Evolutionary conservation across 2,329 filamentous ascomycete species (phyloP), one percentile per base, ranked within the genome.

Genomic region (Phaeosphaeriaceae sp.): DNA sequence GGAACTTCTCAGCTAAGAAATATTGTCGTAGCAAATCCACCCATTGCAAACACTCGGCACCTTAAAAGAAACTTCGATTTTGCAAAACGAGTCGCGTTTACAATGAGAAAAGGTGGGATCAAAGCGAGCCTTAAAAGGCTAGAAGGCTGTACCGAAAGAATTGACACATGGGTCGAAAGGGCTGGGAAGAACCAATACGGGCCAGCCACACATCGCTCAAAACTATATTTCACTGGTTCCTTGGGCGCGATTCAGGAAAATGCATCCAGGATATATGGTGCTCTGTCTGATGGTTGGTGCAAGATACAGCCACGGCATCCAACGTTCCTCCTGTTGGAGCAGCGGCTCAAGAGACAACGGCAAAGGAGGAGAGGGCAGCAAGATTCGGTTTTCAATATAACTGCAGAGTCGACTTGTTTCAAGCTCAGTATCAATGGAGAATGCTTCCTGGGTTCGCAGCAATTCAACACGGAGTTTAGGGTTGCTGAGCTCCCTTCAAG

Each of bases 121-220:
- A 42, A 42, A 30, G 15, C 20, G 13, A 42, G n/a, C 13, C 38
- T 42, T 28, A 9, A 29, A 15, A 42, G 23, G 38, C 20, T 42
- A 4, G 38, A 42, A 42, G 18, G 3, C 26, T 42, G 23, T 6
- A 42, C 38, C n/a, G 16, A 29, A 26, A 26, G 20, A 18, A 42
- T 42, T 42, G 38, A 42, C 26, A 42, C 11, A 42, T 28, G 20
- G 20, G 17, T 42, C 15, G 38, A 42, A 30, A 42, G 38, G 17
- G 20, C 20, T 15, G 38, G 23, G 3, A 42, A 29, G 18, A 28
- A 28, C 7, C 18, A 42, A 15, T 17, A 42, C 9, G 38, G 16
- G 26, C 18, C 20, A n/a, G 23, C 13, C 18, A 26, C 13, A 30
- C 2, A 18, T 23, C 38, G 23, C n/a, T 42, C 26, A 42, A 42